Base-by-base conservation (phyloP, 257 asterid species). In the Salvia rosmarinus region DNA sequence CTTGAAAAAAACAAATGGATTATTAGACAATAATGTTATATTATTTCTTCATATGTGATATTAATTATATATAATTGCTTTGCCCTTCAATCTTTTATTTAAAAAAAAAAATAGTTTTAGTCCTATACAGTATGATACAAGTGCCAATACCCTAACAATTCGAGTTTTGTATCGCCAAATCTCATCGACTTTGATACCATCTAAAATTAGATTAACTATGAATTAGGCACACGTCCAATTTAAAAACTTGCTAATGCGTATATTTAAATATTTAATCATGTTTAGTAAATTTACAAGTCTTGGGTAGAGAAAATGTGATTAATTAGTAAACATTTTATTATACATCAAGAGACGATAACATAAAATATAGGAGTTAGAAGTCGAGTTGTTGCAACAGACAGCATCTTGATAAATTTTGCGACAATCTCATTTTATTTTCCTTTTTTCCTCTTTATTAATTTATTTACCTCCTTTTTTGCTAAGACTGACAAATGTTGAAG, bases 381-480 rank as follows among this genome's bases (percentile, higher is more conserved):
- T 20, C 12, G 59, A 80, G 78, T 80, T 47, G 76, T 80, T 80
- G 14, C 77, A 71, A 75, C 63, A 5, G 67, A 63, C 58, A 20
- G 14, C 60, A 39, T 70, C 62, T 32, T 21, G 42, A 55, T 58
- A 59, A 28, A 5, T 17, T 10, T 43, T 40, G 64, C 46, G 58
- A 20, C 59, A 19, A 21, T 4, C n/a, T 52, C 16, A 37, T 37
- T 37, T 35, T 1, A 8, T 51, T 25, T 51, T 5, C 7, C 13
- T 17, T 23, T 51, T 5, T 19, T 28, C 9, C n/a, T 52, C 14
- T 4, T 44, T 25, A 25, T 1, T 37, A 37, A 6, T 37, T 37
- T 37, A 5, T 1, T 6, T 6, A 37, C 7, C 8, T 7, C 37
- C 6, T 32, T 4, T 4, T 2, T 1, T 8, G 11, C 10, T 37